A percentile compares a stretch with the other conserved stretches of the same genome.
Conservation (phyloP, 2,329 filamentous ascomycete species). For the Hirsutella rhossiliensis region DNA sequence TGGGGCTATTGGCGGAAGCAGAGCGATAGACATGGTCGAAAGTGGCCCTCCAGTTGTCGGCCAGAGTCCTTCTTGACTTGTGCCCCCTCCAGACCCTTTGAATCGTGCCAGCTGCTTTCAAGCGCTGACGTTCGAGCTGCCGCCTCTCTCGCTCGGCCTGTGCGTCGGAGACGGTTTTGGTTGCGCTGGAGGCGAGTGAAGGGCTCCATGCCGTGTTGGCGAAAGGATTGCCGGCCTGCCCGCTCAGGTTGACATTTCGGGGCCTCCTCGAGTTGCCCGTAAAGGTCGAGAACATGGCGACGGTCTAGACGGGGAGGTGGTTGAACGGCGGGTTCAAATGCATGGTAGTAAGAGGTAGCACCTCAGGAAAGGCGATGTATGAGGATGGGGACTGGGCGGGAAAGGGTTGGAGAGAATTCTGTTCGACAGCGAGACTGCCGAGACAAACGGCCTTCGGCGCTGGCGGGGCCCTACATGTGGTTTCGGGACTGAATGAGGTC, state of each 20-base stretch:
- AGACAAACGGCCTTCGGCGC: too few species aligned
- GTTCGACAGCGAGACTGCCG: too few species aligned
- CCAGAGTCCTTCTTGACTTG: conserved; percentile 44
- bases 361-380: too few species aligned
- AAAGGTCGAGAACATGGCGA: conserved; percentile 79
- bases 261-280: conserved; percentile 75
- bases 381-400: too few species aligned
- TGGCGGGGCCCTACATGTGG: too few species aligned
- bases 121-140: conserved; percentile 66
- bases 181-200: conserved; percentile 48
- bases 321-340: not conserved
- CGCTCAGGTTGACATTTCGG: conserved; percentile 89
- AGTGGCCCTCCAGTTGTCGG: conserved; percentile 40
- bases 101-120: conserved; percentile 61
- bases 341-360: not conserved
- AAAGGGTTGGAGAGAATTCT: too few species aligned
- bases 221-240: conserved; percentile 72
- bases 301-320: conserved; percentile 1
- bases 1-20: conserved; percentile 14
- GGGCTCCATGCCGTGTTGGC: conserved; percentile 48
- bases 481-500: too few species aligned
- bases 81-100: conserved; percentile 80
- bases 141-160: conserved; percentile 75
- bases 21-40: conserved; percentile 50
- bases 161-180: conserved; percentile 70